These are phyloP conservation scores for Gracilaria vermiculophylla DNA, from an alignment of 23 red algal genomes.

Conservation along the genomic window DNA sequence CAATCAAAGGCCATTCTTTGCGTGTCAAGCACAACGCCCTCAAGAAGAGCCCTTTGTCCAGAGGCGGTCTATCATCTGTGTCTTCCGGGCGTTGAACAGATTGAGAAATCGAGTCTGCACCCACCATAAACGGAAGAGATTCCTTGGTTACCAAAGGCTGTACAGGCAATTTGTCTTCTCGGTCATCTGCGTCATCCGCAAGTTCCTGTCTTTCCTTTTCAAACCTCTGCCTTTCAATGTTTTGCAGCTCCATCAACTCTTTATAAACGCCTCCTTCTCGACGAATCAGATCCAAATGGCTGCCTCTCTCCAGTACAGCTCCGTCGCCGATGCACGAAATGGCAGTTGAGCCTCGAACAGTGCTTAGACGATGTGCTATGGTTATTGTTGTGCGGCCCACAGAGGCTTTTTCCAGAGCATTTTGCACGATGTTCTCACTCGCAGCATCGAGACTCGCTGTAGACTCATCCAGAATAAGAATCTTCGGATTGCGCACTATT, in stretches of 20 bases:
- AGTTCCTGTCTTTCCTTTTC: slow-evolving; percentile 1
- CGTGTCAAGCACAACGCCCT: slow-evolving; percentile 20
- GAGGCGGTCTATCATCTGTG: background rate
- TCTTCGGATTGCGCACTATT: slow-evolving; percentile 65
- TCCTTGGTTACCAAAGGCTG: background rate
- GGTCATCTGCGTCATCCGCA: background rate
- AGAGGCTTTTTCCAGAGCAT: slow-evolving; percentile 27
- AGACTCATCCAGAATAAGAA: slow-evolving; percentile 86
- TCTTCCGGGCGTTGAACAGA: slow-evolving; percentile 8
- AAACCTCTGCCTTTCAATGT: slow-evolving; percentile 33
- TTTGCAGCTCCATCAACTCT: slow-evolving; percentile 20
- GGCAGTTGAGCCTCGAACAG: slow-evolving; percentile 41
- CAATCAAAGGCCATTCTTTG: slow-evolving; percentile 38
- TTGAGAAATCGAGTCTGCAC: background rate
- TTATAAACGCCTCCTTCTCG: slow-evolving; percentile 16
- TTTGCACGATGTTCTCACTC: slow-evolving; percentile 71
- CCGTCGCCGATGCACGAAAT: slow-evolving; percentile 6
- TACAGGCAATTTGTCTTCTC: background rate
- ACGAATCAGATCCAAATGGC: slow-evolving; percentile 17
- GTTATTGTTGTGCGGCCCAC: slow-evolving; percentile 49
- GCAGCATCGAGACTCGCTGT: slow-evolving; percentile 68
- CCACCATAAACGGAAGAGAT: background rate
- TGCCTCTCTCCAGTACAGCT: slow-evolving; percentile 11
- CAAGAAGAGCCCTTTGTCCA: slow-evolving; percentile 27
- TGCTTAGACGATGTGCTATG: slow-evolving; percentile 80